Base-by-base conservation (phyloP, 306 rosid species). In the Vicia sativa region DNA sequence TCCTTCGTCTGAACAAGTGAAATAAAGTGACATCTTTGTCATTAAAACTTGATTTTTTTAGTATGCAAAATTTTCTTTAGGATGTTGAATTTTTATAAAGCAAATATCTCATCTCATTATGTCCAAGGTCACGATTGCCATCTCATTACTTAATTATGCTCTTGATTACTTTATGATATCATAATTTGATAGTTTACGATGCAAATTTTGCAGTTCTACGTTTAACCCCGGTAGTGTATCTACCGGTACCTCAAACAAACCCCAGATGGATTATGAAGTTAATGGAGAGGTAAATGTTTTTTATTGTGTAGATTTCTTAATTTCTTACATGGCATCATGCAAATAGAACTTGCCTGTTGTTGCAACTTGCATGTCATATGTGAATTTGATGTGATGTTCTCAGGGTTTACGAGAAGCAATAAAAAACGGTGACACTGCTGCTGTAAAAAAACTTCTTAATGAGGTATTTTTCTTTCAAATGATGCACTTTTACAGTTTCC, bases 391-490 rank as follows among this genome's bases (percentile, higher is more conserved):
- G 52, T 70, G 57, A 16, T 79, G 15, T 73, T 78, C 55, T 78
- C 71, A 88, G 96, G 99, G 99, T 64, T 60, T 87, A 76, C 85
- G 97, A 82, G 99, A 95, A 81, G 97, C 99, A 65, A 89, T 95
- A 75, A 95, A 95, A 84, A 95, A 87, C 62, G 87, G 97, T 46
- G 97, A 95, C 26, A 39, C 64, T 55, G 72, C 79, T 71, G 96
- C 97, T 53, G 97, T 91, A 65, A 82, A 85, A 86, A 95, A 84
- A 82, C 97, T 95, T 84, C 83, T 95, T 63, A 80, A 77, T 41
- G 80, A 95, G 99, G 99, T 90, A 48, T 58, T 56, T 25, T 63
- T 26, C 28, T 64, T 65, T 56, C 70, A 15, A 61, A 15, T 4
- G 8, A 74, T 37, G 62, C 53, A 25, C 65, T 34, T 18, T 38